phyloP scores from a whole-genome alignment of 306 rosid species.

The Malus sieversii region DNA sequence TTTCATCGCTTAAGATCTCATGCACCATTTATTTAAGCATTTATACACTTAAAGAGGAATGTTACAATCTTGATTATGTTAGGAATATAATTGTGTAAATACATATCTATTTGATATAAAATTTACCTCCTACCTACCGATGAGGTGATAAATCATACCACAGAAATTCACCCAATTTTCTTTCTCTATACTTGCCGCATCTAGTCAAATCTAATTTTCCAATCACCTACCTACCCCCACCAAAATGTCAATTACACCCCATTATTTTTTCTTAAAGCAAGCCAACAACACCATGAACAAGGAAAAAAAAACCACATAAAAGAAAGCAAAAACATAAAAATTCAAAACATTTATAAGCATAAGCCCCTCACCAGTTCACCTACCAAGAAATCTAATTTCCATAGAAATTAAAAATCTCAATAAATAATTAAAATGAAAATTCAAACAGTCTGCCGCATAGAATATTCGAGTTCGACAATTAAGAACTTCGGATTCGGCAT shows the following conservation, averaged over 20 bases:
- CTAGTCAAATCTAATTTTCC: not conserved
- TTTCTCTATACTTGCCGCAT: no score
- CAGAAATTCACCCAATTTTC: no score
- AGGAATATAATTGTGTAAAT: fast-evolving
- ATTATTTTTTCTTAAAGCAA: not conserved
- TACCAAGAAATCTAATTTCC: not conserved
- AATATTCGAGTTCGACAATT: no score
- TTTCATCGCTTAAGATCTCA: no score
- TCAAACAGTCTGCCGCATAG: not conserved
- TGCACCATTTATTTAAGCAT: no score
- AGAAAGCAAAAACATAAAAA: not conserved
- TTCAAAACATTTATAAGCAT: no score
- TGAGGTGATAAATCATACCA: no score
- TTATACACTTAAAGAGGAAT: no score
- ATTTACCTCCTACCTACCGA: no score
- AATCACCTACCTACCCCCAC: not conserved
- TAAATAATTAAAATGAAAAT: not conserved
- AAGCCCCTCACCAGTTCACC: not conserved
- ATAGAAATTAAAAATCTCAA: not conserved
- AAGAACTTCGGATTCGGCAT: no score
- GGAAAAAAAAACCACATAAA: not conserved
- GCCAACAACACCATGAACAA: not conserved
- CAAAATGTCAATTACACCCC: not conserved
- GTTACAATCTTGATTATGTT: no score
- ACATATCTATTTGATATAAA: no score